A percentile compares a stretch with the other conserved stretches of the same genome.
Conservation (phyloP, 2,329 filamentous ascomycete species). For the Colletotrichum sp. region DNA sequence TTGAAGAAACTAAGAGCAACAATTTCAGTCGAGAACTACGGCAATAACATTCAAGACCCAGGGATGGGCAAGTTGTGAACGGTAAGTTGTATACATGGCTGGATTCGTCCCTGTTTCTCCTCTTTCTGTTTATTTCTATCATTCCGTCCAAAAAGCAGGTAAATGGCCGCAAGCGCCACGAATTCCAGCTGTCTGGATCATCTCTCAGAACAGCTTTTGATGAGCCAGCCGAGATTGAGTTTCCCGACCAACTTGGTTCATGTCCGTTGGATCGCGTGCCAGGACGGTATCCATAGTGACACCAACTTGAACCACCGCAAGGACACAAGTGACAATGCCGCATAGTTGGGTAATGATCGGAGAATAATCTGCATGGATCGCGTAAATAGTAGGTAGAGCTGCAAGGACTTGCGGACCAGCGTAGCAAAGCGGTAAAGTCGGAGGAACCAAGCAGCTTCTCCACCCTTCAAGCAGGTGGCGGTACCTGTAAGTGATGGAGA, state of each 20-base stretch:
- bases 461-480: neutral
- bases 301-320: neutral
- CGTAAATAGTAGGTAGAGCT: neutral
- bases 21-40: too few relatives aligned
- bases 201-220: neutral
- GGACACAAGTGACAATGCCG: neutral
- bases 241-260: neutral
- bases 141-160: too few relatives aligned
- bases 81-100: too few relatives aligned
- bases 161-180: rapidly evolving
- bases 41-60: too few relatives aligned
- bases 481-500: neutral
- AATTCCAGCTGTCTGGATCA: too few relatives aligned
- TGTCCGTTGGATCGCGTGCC: neutral
- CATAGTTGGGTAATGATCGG: neutral
- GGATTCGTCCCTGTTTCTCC: too few relatives aligned
- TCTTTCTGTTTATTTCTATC: too few relatives aligned
- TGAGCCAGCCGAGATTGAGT: neutral
- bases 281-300: neutral
- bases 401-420: neutral
- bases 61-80: too few relatives aligned
- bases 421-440: neutral
- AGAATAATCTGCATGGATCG: neutral
- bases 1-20: too few relatives aligned
- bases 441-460: neutral